A percentile compares a stretch with the other conserved stretches of the same genome.
phyloP scores from a whole-genome alignment of 2,329 filamentous ascomycete genomes.

The Tolypocladium capitatum region DNA sequence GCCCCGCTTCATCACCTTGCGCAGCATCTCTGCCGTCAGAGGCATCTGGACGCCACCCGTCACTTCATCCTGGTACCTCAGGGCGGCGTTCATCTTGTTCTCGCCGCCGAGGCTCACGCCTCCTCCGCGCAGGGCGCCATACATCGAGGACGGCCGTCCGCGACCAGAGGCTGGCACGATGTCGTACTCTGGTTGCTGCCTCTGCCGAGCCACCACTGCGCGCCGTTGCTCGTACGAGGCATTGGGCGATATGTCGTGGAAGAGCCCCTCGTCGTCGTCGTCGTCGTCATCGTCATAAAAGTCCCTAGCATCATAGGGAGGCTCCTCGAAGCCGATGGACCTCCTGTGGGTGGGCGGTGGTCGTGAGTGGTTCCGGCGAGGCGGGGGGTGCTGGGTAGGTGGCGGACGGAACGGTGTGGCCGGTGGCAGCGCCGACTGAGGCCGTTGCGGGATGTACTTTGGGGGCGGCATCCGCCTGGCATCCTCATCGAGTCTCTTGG shows the following conservation, averaged over 20 bases:
- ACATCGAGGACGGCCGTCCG: slow-evolving; percentile 27
- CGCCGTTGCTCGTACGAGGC: slow-evolving; percentile 19
- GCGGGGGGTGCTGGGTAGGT: slow-evolving; percentile 10
- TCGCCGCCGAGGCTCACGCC: slow-evolving; percentile 21
- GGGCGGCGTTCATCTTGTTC: slow-evolving; percentile 24
- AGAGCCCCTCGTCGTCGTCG: slow-evolving; percentile 18
- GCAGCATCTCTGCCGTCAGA: slow-evolving; percentile 43
- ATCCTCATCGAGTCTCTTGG: slow-evolving; percentile 30
- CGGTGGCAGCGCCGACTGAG: slow-evolving; percentile 18
- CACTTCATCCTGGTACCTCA: slow-evolving; percentile 40
- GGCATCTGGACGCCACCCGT: slow-evolving; percentile 29
- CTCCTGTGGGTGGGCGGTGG: slow-evolving; percentile 15
- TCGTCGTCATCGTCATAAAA: slow-evolving; percentile 24
- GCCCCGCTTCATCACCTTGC: slow-evolving; percentile 32
- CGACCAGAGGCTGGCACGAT: slow-evolving; percentile 24
- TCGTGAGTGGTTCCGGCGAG: slow-evolving; percentile 16
- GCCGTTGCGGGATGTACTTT: slow-evolving; percentile 17
- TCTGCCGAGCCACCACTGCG: slow-evolving; percentile 18
- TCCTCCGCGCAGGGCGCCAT: slow-evolving; percentile 19
- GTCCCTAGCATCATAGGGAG: not conserved
- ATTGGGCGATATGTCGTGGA: slow-evolving; percentile 24
- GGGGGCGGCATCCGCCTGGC: slow-evolving; percentile 37
- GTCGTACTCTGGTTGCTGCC: slow-evolving; percentile 23
- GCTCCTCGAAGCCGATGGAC: slow-evolving; percentile 17
- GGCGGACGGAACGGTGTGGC: slow-evolving; percentile 17